Base-by-base conservation (phyloP, 495 filamentous ascomycete genomes). In the Xylona heveae region DNA sequence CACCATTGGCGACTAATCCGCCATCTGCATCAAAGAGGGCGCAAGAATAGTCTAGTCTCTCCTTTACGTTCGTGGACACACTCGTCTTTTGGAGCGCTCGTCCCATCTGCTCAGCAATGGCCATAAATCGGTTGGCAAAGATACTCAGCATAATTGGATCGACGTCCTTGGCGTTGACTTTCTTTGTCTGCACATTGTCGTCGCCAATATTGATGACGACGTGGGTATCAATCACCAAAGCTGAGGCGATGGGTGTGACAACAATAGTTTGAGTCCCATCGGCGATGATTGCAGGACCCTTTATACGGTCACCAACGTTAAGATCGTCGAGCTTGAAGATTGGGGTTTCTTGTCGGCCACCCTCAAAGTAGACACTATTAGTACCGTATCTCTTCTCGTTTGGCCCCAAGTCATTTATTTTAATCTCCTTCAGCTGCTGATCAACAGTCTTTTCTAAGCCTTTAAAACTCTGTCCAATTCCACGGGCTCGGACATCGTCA, bases 71-170 rank as follows among this genome's bases (percentile, higher is more conserved):
- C 3, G 88, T 97, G 36, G 79, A 90, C 29, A 97, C 88, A 39
- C 79, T 85, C 0, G 88, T 97, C 62, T 94, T 97, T 42, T 95
- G 88, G 18, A 97, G 59, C 2, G 88, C 84, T 33, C 82, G 61
- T 3, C 88, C 88, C 85, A 94, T 95, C 49, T 94, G 85, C 53
- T 97, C 88, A 3, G 88, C 88, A 46, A 97, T 95, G 8, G 85
- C 83, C 88, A 97, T 97, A 57, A 97, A 97, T 1, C 88, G 62
- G 49, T 97, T 84, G 1, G 81, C 81, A 43, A 97, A 97, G 37
- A 97, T 90, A 47, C 73, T 90, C 4, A 97, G 67, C 53, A 90
- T 76, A 49, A 97, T 92, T 0, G 88, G 85, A 39, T 82, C 74
- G 1, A 75, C 74, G 36, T 50, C 64, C 46, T 58, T 67, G 37